Base-by-base conservation (phyloP, 2,329 filamentous ascomycete genomes). In the Orbilia brochopaga region DNA sequence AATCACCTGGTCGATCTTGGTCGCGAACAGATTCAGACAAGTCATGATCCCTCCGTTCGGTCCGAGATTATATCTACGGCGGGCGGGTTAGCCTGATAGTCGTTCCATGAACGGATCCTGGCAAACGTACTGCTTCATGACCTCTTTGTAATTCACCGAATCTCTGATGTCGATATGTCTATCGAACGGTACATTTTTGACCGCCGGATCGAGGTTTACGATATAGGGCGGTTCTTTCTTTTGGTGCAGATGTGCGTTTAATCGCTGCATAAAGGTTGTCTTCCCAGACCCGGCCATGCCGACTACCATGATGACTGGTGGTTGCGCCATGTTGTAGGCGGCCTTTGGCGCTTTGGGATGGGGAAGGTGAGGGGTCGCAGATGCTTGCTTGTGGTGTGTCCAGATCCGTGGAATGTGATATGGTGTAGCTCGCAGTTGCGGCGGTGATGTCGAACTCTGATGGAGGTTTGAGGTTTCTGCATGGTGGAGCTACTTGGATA, bases 191-290 rank as follows among this genome's bases (percentile, higher is more conserved):
- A 97, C 90, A 75, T 89, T 91, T 78, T 92, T 86, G 7, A 99
- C 94, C 44, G 95, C 94, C 0, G 94, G 94, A 79, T 99, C 94
- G 74, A 99, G 89, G 80, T 99, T 99, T 79, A 99, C 87, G 69
- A 97, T 92, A 80, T 99, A 99, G 2, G 95, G 94, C 0, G 91
- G 88, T 17, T 88, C 85, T 67, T 88, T 86, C 77, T 92, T 85
- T 3, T 85, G 85, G 79, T 97, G 93, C 2, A 99, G 87, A 79
- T 99, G 86, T 0, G 93, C 89, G 80, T 97, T 97, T 78, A 99
- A 94, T 77, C 94, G 88, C 79, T 97, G 93, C 93, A 99, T 97
- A 79, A 99, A 99, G 0, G 95, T 99, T n/a, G 94, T 99, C 83
- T 99, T 99, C 78, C 94, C 94, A 15, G 92, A 96, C 77, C 94